Base-by-base conservation (phyloP, 768 basidiomycete species). In the Punctularia strigosozonata region DNA sequence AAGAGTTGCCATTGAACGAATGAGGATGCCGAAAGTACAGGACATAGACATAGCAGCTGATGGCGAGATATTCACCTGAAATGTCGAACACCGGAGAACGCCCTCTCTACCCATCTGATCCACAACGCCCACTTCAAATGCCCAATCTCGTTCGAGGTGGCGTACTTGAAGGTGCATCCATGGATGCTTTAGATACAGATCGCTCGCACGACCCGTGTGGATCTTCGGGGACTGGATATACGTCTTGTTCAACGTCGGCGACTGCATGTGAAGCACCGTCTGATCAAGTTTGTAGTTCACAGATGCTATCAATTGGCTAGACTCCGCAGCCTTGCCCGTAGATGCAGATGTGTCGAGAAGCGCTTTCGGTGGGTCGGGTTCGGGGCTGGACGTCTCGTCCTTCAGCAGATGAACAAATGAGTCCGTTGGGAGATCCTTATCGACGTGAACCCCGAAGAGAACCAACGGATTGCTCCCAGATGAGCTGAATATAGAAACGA, bases 111-210 rank as follows among this genome's bases (percentile, higher is more conserved):
- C 74, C 10, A 57, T 54, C 39, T 66, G 68, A 60, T 88, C 85
- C 39, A 77, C 72, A 21, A 88, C 48, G 5, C 83, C 84, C 14
- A 85, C 65, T 57, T 87, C 83, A 45, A 87, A 75, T 13, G 77
- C 69, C 80, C 80, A 86, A 43, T 77, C 73, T 40, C 71, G 64
- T 30, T 68, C 71, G 50, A 87, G 41, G 50, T 77, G 69, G 35
- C 81, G 74, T 32, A 80, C 75, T 54, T 88, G 85, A 6, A 87
- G 33, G 51, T 87, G 80, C 39, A 88, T 52, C 80, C 83, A 86
- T 5, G 74, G 63, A 49, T 80, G 79, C 50, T 70, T 76, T 38
- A 87, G 52, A 13, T 75, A 77, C 33, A 86, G 59, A 22, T 61
- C 65, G 24, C 40, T 41, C 18, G 41, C 37, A 24, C 46, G 30